Evolutionary conservation across 2,329 filamentous ascomycete genomes (phyloP).

Genomic region (Boeremia lycopersici): DNA sequence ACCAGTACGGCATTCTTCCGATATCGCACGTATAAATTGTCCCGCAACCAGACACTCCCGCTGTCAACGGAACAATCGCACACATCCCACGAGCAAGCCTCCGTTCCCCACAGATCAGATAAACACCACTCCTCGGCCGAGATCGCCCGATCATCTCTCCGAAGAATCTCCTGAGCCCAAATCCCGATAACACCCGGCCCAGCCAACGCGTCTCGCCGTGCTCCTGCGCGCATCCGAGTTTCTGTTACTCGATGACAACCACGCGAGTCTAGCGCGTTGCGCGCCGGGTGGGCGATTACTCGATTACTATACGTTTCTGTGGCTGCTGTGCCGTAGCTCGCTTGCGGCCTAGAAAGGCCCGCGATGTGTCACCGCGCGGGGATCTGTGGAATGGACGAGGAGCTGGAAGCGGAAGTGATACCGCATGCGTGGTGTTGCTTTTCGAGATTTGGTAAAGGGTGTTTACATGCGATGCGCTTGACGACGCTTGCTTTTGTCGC

Average conservation of each 20-base stretch:
- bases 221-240: conserved; percentile 2
- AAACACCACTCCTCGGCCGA: too few relatives aligned
- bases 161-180: too few relatives aligned
- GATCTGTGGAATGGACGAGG: conserved; percentile 1
- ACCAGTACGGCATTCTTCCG: too few relatives aligned
- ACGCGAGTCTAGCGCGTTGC: background rate
- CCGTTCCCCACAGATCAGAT: too few relatives aligned
- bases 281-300: conserved; percentile 17
- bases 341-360: background rate
- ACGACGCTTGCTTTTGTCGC: conserved; percentile 5
- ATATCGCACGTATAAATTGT: too few relatives aligned
- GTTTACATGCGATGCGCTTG: conserved; percentile 1
- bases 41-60: too few relatives aligned
- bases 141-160: too few relatives aligned
- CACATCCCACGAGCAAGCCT: too few relatives aligned
- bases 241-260: conserved; percentile 16
- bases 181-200: background rate
- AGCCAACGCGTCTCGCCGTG: conserved; percentile 12
- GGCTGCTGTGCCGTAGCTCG: background rate
- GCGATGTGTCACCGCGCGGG: background rate
- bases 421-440: conserved; percentile 12
- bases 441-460: background rate
- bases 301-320: conserved; percentile 15
- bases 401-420: conserved; percentile 4
- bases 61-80: too few relatives aligned